These are phyloP conservation scores for Spirogloea muscicola DNA, from an alignment of 139 green algal species.

Conservation along the genomic window DNA sequence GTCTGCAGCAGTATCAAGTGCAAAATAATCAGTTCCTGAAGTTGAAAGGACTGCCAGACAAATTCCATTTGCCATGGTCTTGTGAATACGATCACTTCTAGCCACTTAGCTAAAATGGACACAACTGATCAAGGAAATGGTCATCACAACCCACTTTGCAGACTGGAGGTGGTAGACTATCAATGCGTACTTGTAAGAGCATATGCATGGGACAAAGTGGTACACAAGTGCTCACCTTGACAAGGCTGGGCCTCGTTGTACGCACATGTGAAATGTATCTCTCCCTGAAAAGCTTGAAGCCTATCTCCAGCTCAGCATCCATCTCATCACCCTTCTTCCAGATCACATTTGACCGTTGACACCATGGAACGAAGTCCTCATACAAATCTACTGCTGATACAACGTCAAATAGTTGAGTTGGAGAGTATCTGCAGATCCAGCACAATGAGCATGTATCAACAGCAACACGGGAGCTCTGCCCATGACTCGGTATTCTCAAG, in stretches of 20 bases:
- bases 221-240: conserved; percentile 37
- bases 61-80: too few relatives aligned
- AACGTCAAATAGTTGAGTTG: conserved; percentile 75
- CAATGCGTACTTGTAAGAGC: too few relatives aligned
- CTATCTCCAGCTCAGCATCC: conserved; percentile 89
- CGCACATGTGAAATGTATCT: conserved; percentile 72
- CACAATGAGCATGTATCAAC: background rate
- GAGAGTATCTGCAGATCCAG: conserved; percentile 59
- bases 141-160: too few relatives aligned
- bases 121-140: too few relatives aligned
- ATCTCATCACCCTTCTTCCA: conserved; percentile 31
- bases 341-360: conserved; percentile 60
- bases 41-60: too few relatives aligned
- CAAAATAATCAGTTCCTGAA: too few relatives aligned
- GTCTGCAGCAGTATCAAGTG: conserved; percentile 16
- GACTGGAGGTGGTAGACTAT: too few relatives aligned
- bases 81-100: too few relatives aligned
- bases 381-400: conserved; percentile 81
- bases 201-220: too few relatives aligned
- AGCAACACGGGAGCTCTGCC: background rate
- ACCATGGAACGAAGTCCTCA: conserved; percentile 87
- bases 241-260: conserved; percentile 48
- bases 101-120: too few relatives aligned
- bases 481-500: background rate
- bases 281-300: conserved; percentile 81